Conservation (phyloP, 78 protist species). For the slime mould (Dictyostelium discoideum) region dicty_2.7 NC_007091.3:3394001-3394500, state of each 20-base stretch:
- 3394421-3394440: neutral
- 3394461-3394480: neutral
- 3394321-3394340: slow-evolving; percentile 37
- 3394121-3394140: neutral
- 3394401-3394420: neutral
- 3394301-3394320: neutral
- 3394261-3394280: neutral
- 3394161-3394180: neutral
- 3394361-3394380: slow-evolving; percentile 19
- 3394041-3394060: slow-evolving; percentile 12
- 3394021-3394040: neutral
- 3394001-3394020: neutral
- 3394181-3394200: neutral
- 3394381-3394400: slow-evolving; percentile 30
- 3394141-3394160: neutral
- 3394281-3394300: slow-evolving; percentile 23
- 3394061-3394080: neutral
- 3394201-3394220: neutral
- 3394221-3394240: slow-evolving; percentile 34
- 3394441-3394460: slow-evolving; percentile 2
- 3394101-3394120: neutral
- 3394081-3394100: neutral
- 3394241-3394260: slow-evolving; percentile 24
- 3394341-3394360: slow-evolving; percentile 31
- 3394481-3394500: neutral